These are phyloP conservation scores for Spencermartinsiella europaea DNA, from an alignment of 805 yeast species.

Conservation along the genomic window DNA sequence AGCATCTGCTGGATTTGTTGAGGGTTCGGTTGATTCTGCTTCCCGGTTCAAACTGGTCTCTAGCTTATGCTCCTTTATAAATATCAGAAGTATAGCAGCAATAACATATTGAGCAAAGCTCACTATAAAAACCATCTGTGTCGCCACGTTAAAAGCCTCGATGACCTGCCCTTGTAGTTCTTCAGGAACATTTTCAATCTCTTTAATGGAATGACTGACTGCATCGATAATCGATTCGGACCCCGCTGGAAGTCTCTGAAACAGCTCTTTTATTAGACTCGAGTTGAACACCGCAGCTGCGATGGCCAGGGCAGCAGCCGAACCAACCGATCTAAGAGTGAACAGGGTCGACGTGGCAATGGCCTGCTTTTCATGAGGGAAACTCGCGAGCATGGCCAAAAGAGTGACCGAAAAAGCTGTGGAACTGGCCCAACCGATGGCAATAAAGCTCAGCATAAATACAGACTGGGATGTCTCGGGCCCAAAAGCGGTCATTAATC, in stretches of 20 bases:
- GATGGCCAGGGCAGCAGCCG: constrained; percentile 76
- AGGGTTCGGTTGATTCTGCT: too few species aligned
- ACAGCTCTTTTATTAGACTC: constrained; percentile 34
- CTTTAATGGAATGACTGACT: constrained; percentile 50
- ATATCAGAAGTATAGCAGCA: constrained; percentile 39
- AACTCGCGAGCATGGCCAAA: constrained; percentile 72
- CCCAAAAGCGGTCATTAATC: constrained; percentile 29
- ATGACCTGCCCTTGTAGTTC: constrained; percentile 38
- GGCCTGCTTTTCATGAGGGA: constrained; percentile 66
- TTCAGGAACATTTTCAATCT: constrained; percentile 44
- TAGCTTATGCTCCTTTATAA: constrained; percentile 52
- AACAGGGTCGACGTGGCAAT: constrained; percentile 86
- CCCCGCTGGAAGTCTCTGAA: constrained; percentile 12
- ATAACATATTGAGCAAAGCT: constrained; percentile 38
- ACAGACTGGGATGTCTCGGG: constrained; percentile 26
- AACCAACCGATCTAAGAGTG: constrained; percentile 80
- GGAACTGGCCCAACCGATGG: constrained; percentile 36
- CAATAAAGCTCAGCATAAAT: constrained; percentile 28
- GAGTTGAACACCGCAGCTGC: constrained; percentile 64
- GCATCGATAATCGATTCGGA: constrained; percentile 27
- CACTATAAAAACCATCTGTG: constrained; percentile 45
- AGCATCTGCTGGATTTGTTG: too few species aligned
- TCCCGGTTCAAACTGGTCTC: too few species aligned
- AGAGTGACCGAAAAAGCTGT: constrained; percentile 64
- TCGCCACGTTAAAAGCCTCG: constrained; percentile 44